Evolutionary conservation across 257 asterid genomes (phyloP).

Genomic region (Cordia subcordata): DNA sequence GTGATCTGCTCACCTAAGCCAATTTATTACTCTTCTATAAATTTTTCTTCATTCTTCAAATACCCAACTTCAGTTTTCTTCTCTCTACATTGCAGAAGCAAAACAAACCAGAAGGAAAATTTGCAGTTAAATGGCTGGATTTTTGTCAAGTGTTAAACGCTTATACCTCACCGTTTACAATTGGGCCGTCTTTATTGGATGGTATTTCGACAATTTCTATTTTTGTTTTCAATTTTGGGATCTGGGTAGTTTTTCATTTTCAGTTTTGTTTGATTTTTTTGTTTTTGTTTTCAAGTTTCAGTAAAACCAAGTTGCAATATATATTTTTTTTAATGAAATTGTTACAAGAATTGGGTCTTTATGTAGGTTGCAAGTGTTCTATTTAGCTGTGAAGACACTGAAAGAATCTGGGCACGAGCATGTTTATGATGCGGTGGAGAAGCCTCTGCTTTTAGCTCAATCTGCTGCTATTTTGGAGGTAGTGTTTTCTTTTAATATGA

Average conservation of each 20-base stretch:
- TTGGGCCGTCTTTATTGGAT: slow-evolving; percentile 76
- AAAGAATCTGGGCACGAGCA: slow-evolving; percentile 53
- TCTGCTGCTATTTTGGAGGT: slow-evolving; percentile 81
- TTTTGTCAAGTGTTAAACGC: slow-evolving; percentile 45
- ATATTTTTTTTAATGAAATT: not conserved
- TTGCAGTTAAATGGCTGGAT: slow-evolving; percentile 48
- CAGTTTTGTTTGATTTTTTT: not conserved
- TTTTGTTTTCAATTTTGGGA: not conserved
- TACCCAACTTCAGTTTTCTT: not conserved
- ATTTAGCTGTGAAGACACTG: slow-evolving; percentile 56
- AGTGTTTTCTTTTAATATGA: not conserved
- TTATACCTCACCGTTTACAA: slow-evolving; percentile 72
- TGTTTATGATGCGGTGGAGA: slow-evolving; percentile 76
- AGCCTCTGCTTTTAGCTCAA: slow-evolving; percentile 80
- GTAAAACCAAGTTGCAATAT: not conserved
- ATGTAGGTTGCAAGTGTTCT: slow-evolving; percentile 68
- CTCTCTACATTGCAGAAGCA: not conserved
- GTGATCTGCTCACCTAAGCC: not conserved
- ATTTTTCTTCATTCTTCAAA: not conserved
- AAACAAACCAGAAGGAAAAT: no score
- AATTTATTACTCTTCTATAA: no score
- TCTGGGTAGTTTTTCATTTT: not conserved
- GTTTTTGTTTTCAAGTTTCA: not conserved
- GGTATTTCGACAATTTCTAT: slow-evolving; percentile 30
- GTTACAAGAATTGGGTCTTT: slow-evolving; percentile 6